Evolutionary conservation across 2,329 filamentous ascomycete genomes (phyloP).

Genomic region (Plectosphaerella plurivora): DNA sequence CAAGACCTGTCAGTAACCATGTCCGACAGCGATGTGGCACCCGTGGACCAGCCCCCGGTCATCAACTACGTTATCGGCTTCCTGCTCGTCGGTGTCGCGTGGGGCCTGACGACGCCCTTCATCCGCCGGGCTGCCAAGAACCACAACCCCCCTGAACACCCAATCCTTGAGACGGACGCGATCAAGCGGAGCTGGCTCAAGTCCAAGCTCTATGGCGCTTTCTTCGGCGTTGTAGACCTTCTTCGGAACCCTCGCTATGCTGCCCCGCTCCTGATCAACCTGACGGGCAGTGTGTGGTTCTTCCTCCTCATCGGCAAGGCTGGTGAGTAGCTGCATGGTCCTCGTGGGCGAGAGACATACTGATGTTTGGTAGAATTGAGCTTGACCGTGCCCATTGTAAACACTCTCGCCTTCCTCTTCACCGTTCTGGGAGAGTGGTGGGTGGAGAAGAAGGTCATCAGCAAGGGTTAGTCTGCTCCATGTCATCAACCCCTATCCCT

Average conservation of each 20-base stretch:
- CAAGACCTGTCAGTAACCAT: background rate
- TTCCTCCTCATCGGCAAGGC: constrained; percentile 90
- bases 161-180: constrained; percentile 44
- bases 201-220: constrained; percentile 56
- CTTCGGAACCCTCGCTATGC: constrained; percentile 79
- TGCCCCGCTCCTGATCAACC: constrained; percentile 76
- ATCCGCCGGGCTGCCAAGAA: constrained; percentile 80
- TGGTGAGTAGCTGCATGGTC: constrained; percentile 51
- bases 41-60: constrained; percentile 39
- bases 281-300: constrained; percentile 95
- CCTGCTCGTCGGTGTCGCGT: constrained; percentile 84
- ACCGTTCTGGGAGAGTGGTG: constrained; percentile 94
- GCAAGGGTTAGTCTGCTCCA: constrained; percentile 55
- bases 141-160: constrained; percentile 61
- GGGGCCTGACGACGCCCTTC: constrained; percentile 90
- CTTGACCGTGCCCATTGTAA: constrained; percentile 90
- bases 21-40: background rate
- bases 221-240: constrained; percentile 74
- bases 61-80: constrained; percentile 87
- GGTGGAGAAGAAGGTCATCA: constrained; percentile 87
- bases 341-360: background rate
- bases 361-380: constrained; percentile 65
- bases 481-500: background rate
- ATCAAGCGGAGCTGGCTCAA: constrained; percentile 57
- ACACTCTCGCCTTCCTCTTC: constrained; percentile 92